Conservation (phyloP, 1,284 basidiomycete genomes). For the Tylopilus sp. region DNA sequence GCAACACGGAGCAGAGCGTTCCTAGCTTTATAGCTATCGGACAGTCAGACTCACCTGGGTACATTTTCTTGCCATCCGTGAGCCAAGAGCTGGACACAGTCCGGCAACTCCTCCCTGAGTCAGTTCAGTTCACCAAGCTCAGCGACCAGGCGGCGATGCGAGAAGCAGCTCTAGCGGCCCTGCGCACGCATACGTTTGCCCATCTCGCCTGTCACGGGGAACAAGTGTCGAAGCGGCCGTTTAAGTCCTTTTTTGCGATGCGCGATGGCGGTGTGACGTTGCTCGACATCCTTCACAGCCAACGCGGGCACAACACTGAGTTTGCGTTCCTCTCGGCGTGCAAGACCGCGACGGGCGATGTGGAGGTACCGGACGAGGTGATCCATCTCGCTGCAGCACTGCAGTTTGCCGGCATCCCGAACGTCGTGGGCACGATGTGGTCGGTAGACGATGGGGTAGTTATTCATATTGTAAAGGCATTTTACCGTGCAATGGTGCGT, state of each 20-base stretch:
- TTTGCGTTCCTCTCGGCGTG: slow-evolving; percentile 26
- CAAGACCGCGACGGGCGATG: slow-evolving; percentile 22
- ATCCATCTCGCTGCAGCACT: slow-evolving; percentile 36
- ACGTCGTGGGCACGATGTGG: slow-evolving; percentile 42
- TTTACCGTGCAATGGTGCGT: slow-evolving; percentile 19
- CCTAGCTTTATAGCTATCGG: slow-evolving; percentile 17
- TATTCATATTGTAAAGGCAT: slow-evolving; percentile 14
- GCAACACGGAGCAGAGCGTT: background rate
- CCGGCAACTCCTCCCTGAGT: slow-evolving; percentile 10
- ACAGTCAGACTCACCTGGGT: slow-evolving; percentile 11
- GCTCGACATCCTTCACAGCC: slow-evolving; percentile 27
- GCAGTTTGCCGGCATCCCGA: slow-evolving; percentile 35
- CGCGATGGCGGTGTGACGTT: slow-evolving; percentile 17
- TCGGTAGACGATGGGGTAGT: slow-evolving; percentile 19
- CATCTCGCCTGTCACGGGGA: slow-evolving; percentile 23
- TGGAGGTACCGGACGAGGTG: slow-evolving; percentile 30
- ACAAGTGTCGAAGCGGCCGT: slow-evolving; percentile 10
- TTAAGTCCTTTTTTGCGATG: slow-evolving; percentile 22
- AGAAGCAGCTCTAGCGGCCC: slow-evolving; percentile 6
- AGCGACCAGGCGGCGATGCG: slow-evolving; percentile 7
- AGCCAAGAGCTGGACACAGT: slow-evolving; percentile 12
- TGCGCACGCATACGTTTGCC: slow-evolving; percentile 14
- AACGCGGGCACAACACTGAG: slow-evolving; percentile 30
- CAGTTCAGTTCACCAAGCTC: slow-evolving; percentile 11
- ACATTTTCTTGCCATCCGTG: slow-evolving; percentile 2